A percentile compares a stretch with the other conserved stretches of the same genome.
Conservation (phyloP, 225 moss, liverwort and hornwort species). For the Neckera pumila region DNA sequence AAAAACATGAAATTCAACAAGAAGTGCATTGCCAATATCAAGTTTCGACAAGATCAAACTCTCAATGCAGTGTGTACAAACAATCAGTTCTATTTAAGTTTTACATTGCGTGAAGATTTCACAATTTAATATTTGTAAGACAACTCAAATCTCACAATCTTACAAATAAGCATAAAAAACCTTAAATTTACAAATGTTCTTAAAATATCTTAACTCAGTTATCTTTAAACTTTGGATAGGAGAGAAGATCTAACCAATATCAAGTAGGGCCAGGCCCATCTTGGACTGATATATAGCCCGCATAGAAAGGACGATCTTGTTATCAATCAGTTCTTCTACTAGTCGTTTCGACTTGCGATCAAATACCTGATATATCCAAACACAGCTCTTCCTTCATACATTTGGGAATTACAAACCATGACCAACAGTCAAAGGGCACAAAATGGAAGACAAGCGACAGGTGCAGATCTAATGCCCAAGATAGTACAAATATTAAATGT, state of each 20-base stretch:
- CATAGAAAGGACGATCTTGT: slow-evolving; percentile 80
- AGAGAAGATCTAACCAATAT: slow-evolving; percentile 47
- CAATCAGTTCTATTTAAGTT: not conserved
- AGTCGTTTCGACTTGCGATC: slow-evolving; percentile 84
- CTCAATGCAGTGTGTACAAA: not conserved
- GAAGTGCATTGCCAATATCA: not conserved
- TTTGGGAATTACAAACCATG: not conserved
- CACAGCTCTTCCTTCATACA: not conserved
- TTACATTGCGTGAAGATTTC: not conserved
- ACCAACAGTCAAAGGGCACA: not conserved
- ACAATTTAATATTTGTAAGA: not conserved
- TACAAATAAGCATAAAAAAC: not conserved
- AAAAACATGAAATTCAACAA: not conserved
- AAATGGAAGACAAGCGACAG: not conserved
- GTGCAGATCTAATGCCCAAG: not conserved
- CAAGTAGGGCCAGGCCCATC: slow-evolving; percentile 63
- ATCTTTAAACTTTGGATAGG: not conserved
- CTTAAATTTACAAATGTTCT: not conserved
- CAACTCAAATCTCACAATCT: not conserved
- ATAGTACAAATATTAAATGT: not conserved
- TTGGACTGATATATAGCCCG: slow-evolving; percentile 97
- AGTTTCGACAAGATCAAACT: not conserved
- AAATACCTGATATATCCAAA: slow-evolving; percentile 51
- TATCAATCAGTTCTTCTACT: slow-evolving; percentile 89
- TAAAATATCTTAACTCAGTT: not conserved